Base-by-base conservation (phyloP, 495 filamentous ascomycete genomes). In the Tetracladium setigerum region DNA sequence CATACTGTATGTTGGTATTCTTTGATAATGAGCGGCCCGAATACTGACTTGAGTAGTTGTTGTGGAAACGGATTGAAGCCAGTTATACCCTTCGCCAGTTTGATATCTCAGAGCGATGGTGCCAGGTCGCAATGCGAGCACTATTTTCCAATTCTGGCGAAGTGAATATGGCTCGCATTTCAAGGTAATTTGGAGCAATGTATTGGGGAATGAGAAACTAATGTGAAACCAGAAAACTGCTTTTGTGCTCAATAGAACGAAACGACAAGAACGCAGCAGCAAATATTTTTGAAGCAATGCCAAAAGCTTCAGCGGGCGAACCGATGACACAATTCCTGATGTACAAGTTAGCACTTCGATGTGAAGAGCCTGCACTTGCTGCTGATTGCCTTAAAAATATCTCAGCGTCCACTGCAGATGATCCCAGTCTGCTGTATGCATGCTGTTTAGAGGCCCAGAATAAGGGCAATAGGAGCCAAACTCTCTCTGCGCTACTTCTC, bases 391-490 rank as follows among this genome's bases (percentile, higher is more conserved):
- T 88, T 19, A 60, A 77, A 33, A 57, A 54, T 1, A 65, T 91
- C 22, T 70, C 61, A 32, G 59, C 67, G 34, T 49, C 63, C 18
- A 65, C 70, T 0, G 59, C 69, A 5, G 71, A 77, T 36, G 71
- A 82, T 45, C 67, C 73, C 7, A 70, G 63, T 18, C 77, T 84
- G 45, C 70, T 95, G 6, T 84, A 85, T 42, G 84, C 87, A 0
- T 92, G 88, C 54, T 80, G 83, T 47, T 62, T 84, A 2, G 87
- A 91, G 54, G 83, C 88, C 4, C 79, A 89, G 34, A 68, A 80
- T 53, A 60, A 65, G 1, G 80, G 83, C 2, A 74, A 87, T 50
- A 78, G 74, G 22, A 48, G 53, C 7, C 69, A 78, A 44, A 76
- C 80, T 4, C 63, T 84, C 22, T 61, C 64, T 11, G 73, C 78